Evolutionary conservation across 164 flowering plant genomes (phyloP), one percentile per base, ranked within the genome.

Genomic region (Berberis thunbergii): DNA sequence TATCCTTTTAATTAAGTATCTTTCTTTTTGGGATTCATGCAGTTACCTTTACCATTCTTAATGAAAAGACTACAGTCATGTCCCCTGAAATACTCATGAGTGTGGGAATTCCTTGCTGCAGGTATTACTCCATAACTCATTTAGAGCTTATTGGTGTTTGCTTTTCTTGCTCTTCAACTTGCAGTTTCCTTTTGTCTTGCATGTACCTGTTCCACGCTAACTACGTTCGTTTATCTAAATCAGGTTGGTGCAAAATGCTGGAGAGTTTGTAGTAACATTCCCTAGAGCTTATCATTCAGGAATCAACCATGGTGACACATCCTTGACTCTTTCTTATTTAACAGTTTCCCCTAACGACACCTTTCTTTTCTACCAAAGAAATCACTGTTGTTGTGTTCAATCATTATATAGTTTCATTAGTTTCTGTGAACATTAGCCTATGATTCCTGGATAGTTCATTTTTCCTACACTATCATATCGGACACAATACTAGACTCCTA

Each of bases 261-360:
- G 98, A 64, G 98, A 94, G 66, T 94, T 88, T 78, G 97, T 94
- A 54, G 88, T 94, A 74, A 91, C 98, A 43, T 94, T 94, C 69
- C 98, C 98, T 60, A 78, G 98, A 77, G 98, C 98, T 46, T 94
- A 94, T 75, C 98, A 94, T 80, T 83, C 91, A 41, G 97, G 98
- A 49, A 91, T 94, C 71, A 94, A 97, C 72, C 98, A 91, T 75
- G 98, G 98, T 94, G 70, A 74, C 54, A 38, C 5, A 38, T 42
- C 46, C 43, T 45, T 2, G 12, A 0, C 57, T 12, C 13, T 54
- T 54, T 6, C 39, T 6, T 57, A 41, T 41, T 57, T 8, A 57
- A 39, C 38, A 26, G 26, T 26, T 26, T 26, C 26, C 26, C 26
- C 26, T 26, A 26, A 26, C 6, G 5, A n/a, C 5, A 54, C 6